Evolutionary conservation across 73 alveolate genomes (phyloP), one percentile per base, ranked within the genome.

Genomic region (Diophrys sp.): DNA sequence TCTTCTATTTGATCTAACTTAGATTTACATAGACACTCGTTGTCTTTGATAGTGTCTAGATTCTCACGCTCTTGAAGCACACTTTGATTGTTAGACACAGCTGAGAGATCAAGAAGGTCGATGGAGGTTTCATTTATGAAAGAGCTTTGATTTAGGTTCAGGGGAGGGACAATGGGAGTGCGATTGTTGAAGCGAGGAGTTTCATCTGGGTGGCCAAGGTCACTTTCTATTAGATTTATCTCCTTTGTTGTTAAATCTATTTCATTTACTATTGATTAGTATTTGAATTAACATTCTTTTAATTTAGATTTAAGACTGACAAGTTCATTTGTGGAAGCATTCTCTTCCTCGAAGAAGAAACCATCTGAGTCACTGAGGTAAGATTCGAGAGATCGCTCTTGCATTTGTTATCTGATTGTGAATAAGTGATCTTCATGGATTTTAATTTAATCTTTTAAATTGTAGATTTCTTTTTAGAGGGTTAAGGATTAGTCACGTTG

Each of bases 291-390:
- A 18, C 62, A 44, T 11, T 11, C 18, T 44, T 68, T 27, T 2
- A 68, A n/a, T 25, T 28, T 23, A 1, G 1, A 18, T 5, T 68
- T n/a, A 2, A 68, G 44, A 14, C 24, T n/a, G 23, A n/a, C 55
- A 2, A 68, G 18, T 31, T 68, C 75, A 2, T 28, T 26, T 5
- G 54, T 24, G 29, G 27, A 25, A 68, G 75, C 75, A 2, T 68
- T 18, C 54, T 68, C 75, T 68, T 68, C 75, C 2, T 68, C 44
- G 2, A 25, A 5, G 56, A 68, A 28, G 24, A 68, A 68, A 2
- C 54, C 75, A 18, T 68, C 75, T 2, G 56, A 25, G 24, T 68
- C 75, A 25, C 56, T 25, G 1, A 68, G 75, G 75, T 68, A 68
- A 14, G 56, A 26, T 28, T 68, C 75, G 2, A 68, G 8, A 25